Conservation (phyloP, 2,329 filamentous ascomycete genomes). For the Fusarium secorum region DNA sequence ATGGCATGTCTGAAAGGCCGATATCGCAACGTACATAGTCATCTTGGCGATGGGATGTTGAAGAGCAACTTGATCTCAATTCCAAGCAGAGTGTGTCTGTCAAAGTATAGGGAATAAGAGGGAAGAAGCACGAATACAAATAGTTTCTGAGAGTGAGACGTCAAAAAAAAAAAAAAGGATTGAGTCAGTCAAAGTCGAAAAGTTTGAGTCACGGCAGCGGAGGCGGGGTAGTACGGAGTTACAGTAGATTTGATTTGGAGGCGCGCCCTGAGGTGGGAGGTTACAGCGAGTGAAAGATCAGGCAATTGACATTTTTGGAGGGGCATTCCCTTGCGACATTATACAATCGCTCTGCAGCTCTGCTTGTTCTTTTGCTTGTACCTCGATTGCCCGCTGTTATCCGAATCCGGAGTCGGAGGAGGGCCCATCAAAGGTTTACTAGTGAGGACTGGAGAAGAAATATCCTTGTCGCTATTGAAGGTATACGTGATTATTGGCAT, state of each 20-base stretch:
- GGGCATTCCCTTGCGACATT: slow-evolving; percentile 7
- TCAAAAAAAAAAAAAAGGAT: slow-evolving; percentile 1
- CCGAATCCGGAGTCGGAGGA: slow-evolving; percentile 24
- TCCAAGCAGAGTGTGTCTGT: slow-evolving; percentile 4
- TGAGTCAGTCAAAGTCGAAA: slow-evolving; percentile 23
- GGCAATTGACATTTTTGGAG: slow-evolving; percentile 6
- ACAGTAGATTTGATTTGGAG: slow-evolving; percentile 2
- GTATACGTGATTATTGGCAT: not conserved
- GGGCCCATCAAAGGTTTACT: not conserved
- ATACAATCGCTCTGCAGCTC: not conserved
- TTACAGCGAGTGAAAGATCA: not conserved
- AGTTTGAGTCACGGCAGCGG: slow-evolving; percentile 21
- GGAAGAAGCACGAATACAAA: slow-evolving; percentile 12
- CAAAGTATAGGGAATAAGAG: not conserved
- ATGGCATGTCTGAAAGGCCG: not conserved
- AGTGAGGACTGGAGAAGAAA: not conserved
- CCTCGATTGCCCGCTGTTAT: slow-evolving; percentile 8
- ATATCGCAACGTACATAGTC: slow-evolving; percentile 23
- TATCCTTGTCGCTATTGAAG: slow-evolving; percentile 6
- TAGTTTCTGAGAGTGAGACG: slow-evolving; percentile 9
- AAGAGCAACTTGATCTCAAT: slow-evolving; percentile 1
- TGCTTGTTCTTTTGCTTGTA: not conserved
- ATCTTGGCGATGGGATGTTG: slow-evolving; percentile 1
- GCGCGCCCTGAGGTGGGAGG: not conserved
- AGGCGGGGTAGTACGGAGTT: slow-evolving; percentile 16